Conservation (phyloP, 163 green algal species). For the Scenedesmus sp. region DNA sequence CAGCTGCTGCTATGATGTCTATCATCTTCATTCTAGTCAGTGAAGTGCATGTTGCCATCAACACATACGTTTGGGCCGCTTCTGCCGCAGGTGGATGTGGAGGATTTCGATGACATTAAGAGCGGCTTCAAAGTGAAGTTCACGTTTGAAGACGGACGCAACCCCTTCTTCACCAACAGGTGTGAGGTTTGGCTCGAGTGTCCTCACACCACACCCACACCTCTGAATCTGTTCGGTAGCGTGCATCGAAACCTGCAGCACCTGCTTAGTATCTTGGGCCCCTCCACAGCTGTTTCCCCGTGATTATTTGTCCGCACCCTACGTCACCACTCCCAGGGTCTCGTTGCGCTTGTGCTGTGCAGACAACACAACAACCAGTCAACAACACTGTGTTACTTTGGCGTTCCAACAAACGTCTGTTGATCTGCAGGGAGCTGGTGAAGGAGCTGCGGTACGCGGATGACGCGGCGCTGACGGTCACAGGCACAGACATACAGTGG, state of each 20-base stretch:
- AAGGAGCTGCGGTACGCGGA: slow-evolving; percentile 65
- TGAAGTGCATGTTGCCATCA: too few relatives aligned
- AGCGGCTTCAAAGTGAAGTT: slow-evolving; percentile 76
- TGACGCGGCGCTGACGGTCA: slow-evolving; percentile 61
- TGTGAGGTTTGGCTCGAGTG: neutral
- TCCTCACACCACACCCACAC: neutral
- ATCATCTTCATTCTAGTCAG: too few relatives aligned
- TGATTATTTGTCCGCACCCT: too few relatives aligned
- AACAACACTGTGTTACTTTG: neutral
- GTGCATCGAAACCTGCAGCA: too few relatives aligned
- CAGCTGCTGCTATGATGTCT: too few relatives aligned
- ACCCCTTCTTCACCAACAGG: slow-evolving; percentile 77
- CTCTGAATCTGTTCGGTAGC: too few relatives aligned
- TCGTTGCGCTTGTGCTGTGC: too few relatives aligned
- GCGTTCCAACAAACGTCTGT: too few relatives aligned
- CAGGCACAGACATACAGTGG: slow-evolving; percentile 54
- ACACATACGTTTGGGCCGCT: neutral
- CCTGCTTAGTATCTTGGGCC: neutral
- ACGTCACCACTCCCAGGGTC: too few relatives aligned
- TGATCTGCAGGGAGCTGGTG: slow-evolving; percentile 43
- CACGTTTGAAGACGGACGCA: slow-evolving; percentile 64
- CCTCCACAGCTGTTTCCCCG: too few relatives aligned
- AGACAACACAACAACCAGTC: too few relatives aligned
- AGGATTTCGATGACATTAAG: slow-evolving; percentile 81
- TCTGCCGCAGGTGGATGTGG: slow-evolving; percentile 64